Conservation (phyloP, 2,329 filamentous ascomycete species). For the Aspergillus nomiae region DNA sequence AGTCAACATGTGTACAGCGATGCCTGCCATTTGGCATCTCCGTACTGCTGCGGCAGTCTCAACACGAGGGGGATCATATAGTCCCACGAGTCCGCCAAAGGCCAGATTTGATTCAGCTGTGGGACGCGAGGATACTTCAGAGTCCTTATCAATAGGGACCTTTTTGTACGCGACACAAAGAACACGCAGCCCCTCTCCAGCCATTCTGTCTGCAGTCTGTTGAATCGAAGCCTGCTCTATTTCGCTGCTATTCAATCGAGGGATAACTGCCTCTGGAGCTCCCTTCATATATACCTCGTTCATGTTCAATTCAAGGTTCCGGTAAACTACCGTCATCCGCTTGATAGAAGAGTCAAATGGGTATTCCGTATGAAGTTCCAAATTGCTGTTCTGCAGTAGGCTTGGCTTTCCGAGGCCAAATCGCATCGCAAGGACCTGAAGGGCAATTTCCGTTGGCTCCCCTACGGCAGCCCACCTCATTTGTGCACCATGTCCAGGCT, state of each 20-base stretch:
- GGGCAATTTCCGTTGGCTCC: conserved; percentile 68
- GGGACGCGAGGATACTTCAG: conserved; percentile 43
- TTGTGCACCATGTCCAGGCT: conserved; percentile 23
- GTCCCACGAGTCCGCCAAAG: conserved; percentile 61
- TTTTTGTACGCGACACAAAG: conserved; percentile 56
- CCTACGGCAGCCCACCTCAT: conserved; percentile 59
- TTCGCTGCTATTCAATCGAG: conserved; percentile 20
- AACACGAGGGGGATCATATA: conserved; percentile 63
- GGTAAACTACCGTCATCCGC: conserved; percentile 67
- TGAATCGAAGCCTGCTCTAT: conserved; percentile 24
- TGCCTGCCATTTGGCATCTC: conserved; percentile 56
- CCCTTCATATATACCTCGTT: conserved; percentile 61
- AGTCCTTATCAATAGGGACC: conserved; percentile 29
- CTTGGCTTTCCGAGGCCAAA: conserved; percentile 55
- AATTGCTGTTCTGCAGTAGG: conserved; percentile 35
- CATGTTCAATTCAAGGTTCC: conserved; percentile 27
- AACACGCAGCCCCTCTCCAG: conserved; percentile 61
- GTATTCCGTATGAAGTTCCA: conserved; percentile 54
- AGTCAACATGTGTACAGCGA: conserved; percentile 60
- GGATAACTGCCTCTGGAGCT: conserved; percentile 62
- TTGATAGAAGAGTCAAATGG: conserved; percentile 68
- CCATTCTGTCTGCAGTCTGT: conserved; percentile 57
- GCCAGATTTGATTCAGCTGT: conserved; percentile 57
- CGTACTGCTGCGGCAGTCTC: conserved; percentile 61
- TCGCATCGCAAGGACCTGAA: conserved; percentile 66